Conservation (phyloP, 2,329 filamentous ascomycete genomes). For the Trichoderma sp. region DNA sequence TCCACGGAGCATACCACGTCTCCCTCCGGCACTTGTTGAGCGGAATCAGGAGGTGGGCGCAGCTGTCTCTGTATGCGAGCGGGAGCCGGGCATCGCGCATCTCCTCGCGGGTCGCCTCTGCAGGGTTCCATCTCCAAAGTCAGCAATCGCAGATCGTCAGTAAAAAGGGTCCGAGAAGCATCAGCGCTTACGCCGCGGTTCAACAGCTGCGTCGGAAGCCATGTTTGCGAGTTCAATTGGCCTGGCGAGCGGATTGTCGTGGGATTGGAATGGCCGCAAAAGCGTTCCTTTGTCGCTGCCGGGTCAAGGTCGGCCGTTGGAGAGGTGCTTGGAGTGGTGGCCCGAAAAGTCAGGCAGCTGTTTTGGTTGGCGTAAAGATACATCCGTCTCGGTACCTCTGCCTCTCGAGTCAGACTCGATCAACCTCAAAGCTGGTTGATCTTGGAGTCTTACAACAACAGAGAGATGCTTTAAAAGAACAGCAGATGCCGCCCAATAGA, state of each 20-base stretch:
- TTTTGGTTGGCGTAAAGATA: background rate
- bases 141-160: background rate
- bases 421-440: too few species aligned
- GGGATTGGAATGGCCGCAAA: slow-evolving; percentile 20
- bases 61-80: slow-evolving; percentile 90
- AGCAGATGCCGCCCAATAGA: background rate
- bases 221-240: slow-evolving; percentile 44
- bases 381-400: background rate
- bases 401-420: background rate
- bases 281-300: background rate
- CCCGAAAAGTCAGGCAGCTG: slow-evolving; percentile 20
- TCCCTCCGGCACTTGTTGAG: slow-evolving; percentile 92
- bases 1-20: slow-evolving; percentile 95
- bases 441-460: too few species aligned
- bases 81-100: slow-evolving; percentile 92
- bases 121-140: background rate
- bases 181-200: slow-evolving; percentile 44
- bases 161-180: rapidly evolving
- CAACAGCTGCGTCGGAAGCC: slow-evolving; percentile 43
- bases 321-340: background rate
- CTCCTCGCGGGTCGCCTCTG: slow-evolving; percentile 82
- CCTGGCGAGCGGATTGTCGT: slow-evolving; percentile 31
- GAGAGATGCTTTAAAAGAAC: too few species aligned
- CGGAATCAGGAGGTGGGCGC: slow-evolving; percentile 90
- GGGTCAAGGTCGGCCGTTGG: slow-evolving; percentile 23